These are phyloP conservation scores for Fagopyrum esculentum DNA, from an alignment of 148 eudicot species.

Conservation along the genomic window DNA sequence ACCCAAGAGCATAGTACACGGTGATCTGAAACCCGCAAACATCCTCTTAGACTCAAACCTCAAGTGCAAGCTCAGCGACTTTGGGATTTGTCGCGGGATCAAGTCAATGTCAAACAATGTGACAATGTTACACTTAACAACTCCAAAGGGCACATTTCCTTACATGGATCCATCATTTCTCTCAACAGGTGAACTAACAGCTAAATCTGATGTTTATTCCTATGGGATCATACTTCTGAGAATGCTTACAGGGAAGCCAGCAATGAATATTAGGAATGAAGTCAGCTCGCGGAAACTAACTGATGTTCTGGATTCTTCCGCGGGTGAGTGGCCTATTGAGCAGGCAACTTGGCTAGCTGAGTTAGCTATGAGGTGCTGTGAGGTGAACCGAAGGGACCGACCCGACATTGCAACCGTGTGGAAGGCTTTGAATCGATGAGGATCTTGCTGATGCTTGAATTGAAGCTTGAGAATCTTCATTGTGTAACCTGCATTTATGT, in stretches of 20 bases:
- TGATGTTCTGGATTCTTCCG: constrained; percentile 56
- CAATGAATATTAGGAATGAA: constrained; percentile 51
- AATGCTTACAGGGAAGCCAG: constrained; percentile 63
- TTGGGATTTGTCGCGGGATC: constrained; percentile 51
- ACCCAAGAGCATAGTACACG: constrained; percentile 55
- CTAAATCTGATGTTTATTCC: constrained; percentile 76
- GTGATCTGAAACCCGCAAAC: constrained; percentile 68
- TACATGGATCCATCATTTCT: constrained; percentile 78
- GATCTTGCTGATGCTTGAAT: background rate
- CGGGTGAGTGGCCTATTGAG: constrained; percentile 93
- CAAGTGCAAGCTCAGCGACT: constrained; percentile 63
- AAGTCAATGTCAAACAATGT: constrained; percentile 27
- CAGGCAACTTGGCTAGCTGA: constrained; percentile 72
- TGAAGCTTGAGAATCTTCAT: no score
- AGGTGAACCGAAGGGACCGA: constrained; percentile 30
- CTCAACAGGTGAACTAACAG: constrained; percentile 58
- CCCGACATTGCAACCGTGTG: constrained; percentile 63
- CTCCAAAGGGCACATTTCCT: constrained; percentile 59
- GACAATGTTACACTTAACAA: constrained; percentile 26
- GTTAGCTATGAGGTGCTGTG: constrained; percentile 64
- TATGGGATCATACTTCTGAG: constrained; percentile 66
- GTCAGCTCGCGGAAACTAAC: constrained; percentile 60
- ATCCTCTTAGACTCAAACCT: constrained; percentile 54
- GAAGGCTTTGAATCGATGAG: constrained; percentile 71
- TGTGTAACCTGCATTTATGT: no score